Evolutionary conservation across 768 basidiomycete genomes (phyloP), one percentile per base, ranked within the genome.

Genomic region (Termitomyces sp.): DNA sequence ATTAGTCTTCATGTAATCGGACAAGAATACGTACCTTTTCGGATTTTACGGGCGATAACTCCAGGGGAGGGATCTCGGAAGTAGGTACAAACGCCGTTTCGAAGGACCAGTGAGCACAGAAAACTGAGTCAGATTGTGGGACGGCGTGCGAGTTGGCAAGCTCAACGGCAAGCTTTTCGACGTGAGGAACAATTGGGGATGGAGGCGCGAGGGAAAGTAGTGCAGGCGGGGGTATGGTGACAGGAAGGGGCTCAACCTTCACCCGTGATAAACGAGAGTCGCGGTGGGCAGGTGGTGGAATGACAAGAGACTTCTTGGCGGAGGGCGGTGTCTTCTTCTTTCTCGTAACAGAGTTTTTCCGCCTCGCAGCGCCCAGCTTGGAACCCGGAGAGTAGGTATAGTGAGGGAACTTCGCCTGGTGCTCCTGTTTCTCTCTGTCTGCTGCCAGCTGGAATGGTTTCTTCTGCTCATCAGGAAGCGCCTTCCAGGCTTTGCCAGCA

Each of bases 401-500:
- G 57, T 70, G 38, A 9, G 74, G 73, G 55, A 67, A 72, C 63
- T 63, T 69, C 13, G 11, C 52, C n/a, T 66, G 66, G 46, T 75
- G 72, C 38, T 66, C 65, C 53, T 53, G 50, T 63, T 74, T 73
- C 61, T 75, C 72, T 45, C 52, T 36, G 11, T 64, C 61, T 0
- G 75, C 75, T 5, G 65, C 49, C 15, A 59, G 50, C 38, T 58
- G 55, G 48, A 58, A 70, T 16, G 69, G 66, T 32, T 40, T 54
- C 58, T 72, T 69, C 48, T 71, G 66, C 15, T 68, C 67, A 0
- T 61, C 22, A 12, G 59, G 53, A 48, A 75, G 69, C 1, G 55
- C 59, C 28, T 63, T 69, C 76, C 76, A 77, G 13, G 63, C 65
- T n/a, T 63, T 63, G 1, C 65, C 76, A 5, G 77, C 76, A 2